Conservation (phyloP, 1,284 basidiomycete species). For the Marasmius sp. region DNA sequence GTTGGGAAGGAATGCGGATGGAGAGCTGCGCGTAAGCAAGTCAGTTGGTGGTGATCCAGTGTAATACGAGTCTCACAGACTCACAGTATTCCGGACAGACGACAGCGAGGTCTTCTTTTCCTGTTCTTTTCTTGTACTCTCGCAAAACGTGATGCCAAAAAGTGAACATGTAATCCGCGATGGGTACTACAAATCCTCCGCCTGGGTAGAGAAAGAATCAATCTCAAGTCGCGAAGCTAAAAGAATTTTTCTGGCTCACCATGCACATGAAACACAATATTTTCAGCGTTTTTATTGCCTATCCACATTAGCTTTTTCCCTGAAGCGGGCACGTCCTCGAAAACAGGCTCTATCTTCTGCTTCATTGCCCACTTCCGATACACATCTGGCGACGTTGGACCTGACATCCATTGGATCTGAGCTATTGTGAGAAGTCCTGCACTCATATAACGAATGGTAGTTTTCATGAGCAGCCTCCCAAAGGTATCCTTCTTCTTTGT, state of each 20-base stretch:
- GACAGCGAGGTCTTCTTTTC: slow-evolving; percentile 9
- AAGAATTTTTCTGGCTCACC: slow-evolving; percentile 25
- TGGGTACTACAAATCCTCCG: slow-evolving; percentile 12
- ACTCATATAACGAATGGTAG: neutral
- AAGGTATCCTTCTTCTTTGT: slow-evolving; percentile 3
- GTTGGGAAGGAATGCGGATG: slow-evolving; percentile 32
- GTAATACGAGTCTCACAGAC: neutral
- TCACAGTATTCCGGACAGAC: slow-evolving; percentile 18
- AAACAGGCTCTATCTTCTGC: slow-evolving; percentile 25
- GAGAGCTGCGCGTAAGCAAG: slow-evolving; percentile 16
- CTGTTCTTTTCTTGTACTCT: slow-evolving; percentile 12
- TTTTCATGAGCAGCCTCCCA: slow-evolving; percentile 1
- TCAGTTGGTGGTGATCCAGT: neutral
- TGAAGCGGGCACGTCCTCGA: neutral
- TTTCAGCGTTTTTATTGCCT: slow-evolving; percentile 33
- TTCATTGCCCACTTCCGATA: slow-evolving; percentile 26
- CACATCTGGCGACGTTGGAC: neutral
- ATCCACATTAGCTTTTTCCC: slow-evolving; percentile 32
- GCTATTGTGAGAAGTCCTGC: neutral
- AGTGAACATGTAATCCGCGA: slow-evolving; percentile 3
- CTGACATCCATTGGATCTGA: slow-evolving; percentile 2
- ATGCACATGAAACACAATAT: slow-evolving; percentile 37
- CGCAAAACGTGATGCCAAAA: slow-evolving; percentile 14
- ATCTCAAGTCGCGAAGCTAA: neutral
- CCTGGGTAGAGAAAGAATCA: slow-evolving; percentile 1